Evolutionary conservation across 164 flowering plant species (phyloP), one percentile per base, ranked within the genome.

Genomic region (Vitis riparia): DNA sequence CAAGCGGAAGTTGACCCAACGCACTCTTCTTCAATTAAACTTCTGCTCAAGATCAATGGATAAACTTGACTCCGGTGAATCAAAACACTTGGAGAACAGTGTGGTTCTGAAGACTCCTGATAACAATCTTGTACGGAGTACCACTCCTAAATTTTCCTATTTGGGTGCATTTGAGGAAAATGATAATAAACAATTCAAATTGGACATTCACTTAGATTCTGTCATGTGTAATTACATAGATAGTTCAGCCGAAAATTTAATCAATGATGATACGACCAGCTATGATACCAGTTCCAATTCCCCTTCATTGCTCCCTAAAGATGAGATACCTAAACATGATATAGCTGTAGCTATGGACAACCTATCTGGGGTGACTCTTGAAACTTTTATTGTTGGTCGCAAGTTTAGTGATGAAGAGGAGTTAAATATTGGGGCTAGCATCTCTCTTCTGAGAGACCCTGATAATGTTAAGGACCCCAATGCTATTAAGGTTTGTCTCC

Each of bases 381-480:
- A 83, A 53, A 92, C 98, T 37, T 86, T 76, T 71, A 89, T 94
- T 78, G 99, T 94, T 65, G 99, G 97, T 9, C 89, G 94, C 19
- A 86, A 71, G 70, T 92, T 83, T 81, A 72, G 78, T 70, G 85
- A 83, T 71, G 81, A 77, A 72, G 76, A 75, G 70, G 90, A 85
- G 55, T 63, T 92, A 55, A 70, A 73, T 67, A 51, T 74, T 73
- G 97, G 89, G 55, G 79, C 72, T 30, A 73, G 12, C 49, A 73
- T 94, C 67, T 77, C 72, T 67, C 82, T 94, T 78, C 16, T 66
- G 50, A 84, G 99, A 73, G 97, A 91, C 51, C 91, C 91, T 62
- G 68, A 71, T 57, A 92, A 94, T 72, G 70, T 67, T n/a, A 91
- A 92, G 68, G 98, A 93, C 76, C 77, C 83, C 13, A 85, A 88